Base-by-base conservation (phyloP, 768 basidiomycete genomes). In the Lactifluus subvellereus region DNA sequence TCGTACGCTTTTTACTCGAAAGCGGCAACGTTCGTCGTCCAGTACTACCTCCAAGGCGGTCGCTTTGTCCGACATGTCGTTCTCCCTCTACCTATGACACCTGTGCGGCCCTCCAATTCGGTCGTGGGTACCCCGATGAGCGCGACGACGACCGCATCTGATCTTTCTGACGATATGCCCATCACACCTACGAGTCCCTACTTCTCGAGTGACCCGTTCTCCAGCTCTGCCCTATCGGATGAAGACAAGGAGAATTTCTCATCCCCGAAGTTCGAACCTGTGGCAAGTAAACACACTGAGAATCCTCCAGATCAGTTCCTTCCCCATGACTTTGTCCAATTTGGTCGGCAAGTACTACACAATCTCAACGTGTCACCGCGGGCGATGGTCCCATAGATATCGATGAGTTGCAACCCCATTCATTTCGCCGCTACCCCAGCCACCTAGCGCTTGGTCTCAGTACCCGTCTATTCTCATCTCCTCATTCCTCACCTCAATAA, bases 1-100 rank as follows among this genome's bases (percentile, higher is more conserved):
- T 95, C 95, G 6, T 94, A 92, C 69, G 88, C 88, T 48, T 97
- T 95, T 77, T 98, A 96, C 77, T 94, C 92, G 54, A 95, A 94
- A 77, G 93, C 94, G 0, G 94, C 96, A 27, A 93, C 89, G 27
- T 85, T 92, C 72, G 92, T 94, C 65, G 87, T 94, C 40, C 92
- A 98, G 73, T 94, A 86, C 76, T 99, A 98, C 73, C 85, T 98
- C 54, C 84, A 90, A 71, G 95, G 94, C 54, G 87, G 87, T 49
- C 88, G 85, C 57, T 91, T 88, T 72, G 71, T 77, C 63, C 80
- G 79, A 45, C 82, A 83, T 43, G 71, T 75, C 33, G 66, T 74
- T 37, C 64, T 72, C 18, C 69, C 83, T 20, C 77, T 89, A 52
- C 89, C 91, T 40, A 82, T 85, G 66, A 92, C 91, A 6, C 87